Conservation (phyloP, 179 eudicot genomes). For the Patellifolia procumbens region DNA sequence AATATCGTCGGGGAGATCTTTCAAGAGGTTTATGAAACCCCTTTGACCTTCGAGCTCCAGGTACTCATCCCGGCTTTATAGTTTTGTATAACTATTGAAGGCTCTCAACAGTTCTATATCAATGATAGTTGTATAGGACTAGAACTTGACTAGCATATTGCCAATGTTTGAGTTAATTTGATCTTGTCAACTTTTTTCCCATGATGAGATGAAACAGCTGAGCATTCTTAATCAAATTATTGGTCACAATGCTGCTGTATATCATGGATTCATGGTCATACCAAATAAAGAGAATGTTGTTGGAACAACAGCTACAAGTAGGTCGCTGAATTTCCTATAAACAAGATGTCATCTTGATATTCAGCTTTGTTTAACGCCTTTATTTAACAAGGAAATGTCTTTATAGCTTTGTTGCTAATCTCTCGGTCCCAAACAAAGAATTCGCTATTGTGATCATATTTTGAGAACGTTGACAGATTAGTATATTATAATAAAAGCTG, state of each 20-base stretch:
- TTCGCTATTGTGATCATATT: no score
- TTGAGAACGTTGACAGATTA: no score
- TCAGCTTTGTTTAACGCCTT: no score
- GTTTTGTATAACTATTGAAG: background rate
- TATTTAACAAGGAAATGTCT: no score
- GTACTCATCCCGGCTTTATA: background rate
- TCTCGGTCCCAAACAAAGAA: background rate
- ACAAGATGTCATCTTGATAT: background rate
- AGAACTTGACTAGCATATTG: background rate
- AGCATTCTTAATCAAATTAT: background rate
- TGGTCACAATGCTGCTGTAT: background rate
- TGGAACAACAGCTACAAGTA: background rate
- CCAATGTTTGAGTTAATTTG: background rate
- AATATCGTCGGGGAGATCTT: background rate
- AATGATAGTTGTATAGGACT: background rate
- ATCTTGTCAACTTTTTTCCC: background rate
- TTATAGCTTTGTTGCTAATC: no score
- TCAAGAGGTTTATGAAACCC: background rate
- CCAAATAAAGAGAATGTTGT: background rate
- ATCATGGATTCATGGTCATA: background rate
- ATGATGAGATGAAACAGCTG: background rate
- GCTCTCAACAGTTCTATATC: background rate
- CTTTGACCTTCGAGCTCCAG: constrained; percentile 6
- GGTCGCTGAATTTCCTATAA: background rate
- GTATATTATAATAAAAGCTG: no score